A percentile compares a stretch with the other conserved stretches of the same genome.
phyloP scores from a whole-genome alignment of 1,139 yeast genomes.

The Geotrichum klebahnii region DNA sequence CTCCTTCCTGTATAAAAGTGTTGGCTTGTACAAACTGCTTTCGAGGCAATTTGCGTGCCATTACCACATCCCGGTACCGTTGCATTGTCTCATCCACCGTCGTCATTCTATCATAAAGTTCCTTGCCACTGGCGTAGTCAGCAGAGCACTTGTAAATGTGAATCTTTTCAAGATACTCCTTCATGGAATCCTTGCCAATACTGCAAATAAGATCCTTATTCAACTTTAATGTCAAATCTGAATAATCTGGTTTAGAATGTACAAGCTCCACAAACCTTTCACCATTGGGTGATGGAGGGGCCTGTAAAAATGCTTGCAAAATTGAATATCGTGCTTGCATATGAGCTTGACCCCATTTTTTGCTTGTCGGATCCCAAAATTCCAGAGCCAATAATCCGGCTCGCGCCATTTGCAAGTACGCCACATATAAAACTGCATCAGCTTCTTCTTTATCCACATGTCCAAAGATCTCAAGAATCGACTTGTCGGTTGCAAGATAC shows the following conservation, averaged over 20 bases:
- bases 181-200: constrained; percentile 68
- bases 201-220: constrained; percentile 43
- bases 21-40: constrained; percentile 82
- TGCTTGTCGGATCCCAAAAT: constrained; percentile 75
- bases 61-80: constrained; percentile 61
- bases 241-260: constrained; percentile 45
- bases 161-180: constrained; percentile 63
- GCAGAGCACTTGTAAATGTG: constrained; percentile 78
- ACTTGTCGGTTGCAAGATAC: constrained; percentile 65
- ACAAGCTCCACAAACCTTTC: constrained; percentile 51
- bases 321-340: constrained; percentile 90
- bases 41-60: constrained; percentile 72
- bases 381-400: constrained; percentile 81
- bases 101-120: constrained; percentile 62
- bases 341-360: constrained; percentile 91
- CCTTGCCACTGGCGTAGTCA: constrained; percentile 59
- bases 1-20: constrained; percentile 43
- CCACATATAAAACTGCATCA: constrained; percentile 58
- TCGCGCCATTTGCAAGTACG: constrained; percentile 77
- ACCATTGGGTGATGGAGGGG: constrained; percentile 31
- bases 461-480: constrained; percentile 69
- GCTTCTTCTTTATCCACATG: constrained; percentile 50
- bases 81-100: constrained; percentile 57
- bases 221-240: constrained; percentile 54
- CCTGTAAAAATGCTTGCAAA: constrained; percentile 66